A percentile compares a stretch with the other conserved stretches of the same genome.
Evolutionary conservation across 805 yeast species (phyloP).

Genomic region (Kazachstania africana): DNA sequence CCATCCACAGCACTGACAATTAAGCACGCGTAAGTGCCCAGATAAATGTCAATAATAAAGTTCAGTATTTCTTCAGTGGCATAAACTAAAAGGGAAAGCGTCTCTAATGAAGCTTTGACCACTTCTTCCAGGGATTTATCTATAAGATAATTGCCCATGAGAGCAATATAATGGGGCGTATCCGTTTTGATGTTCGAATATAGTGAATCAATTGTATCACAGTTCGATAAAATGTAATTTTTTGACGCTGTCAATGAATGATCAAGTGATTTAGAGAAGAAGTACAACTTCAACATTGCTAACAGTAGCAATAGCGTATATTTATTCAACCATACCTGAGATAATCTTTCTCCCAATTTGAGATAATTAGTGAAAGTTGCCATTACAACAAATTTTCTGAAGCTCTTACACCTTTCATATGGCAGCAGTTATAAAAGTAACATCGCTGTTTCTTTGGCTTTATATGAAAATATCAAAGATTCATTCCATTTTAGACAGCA

Average conservation of each 20-base stretch:
- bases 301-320: constrained; percentile 46
- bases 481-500: too few species aligned
- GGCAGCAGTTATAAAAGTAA: background rate
- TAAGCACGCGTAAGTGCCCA: constrained; percentile 84
- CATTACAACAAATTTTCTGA: constrained; percentile 1
- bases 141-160: constrained; percentile 42
- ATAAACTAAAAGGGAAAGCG: constrained; percentile 37
- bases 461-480: too few species aligned
- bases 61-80: constrained; percentile 48
- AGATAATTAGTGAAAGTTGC: constrained; percentile 26
- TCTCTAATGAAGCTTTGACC: constrained; percentile 33
- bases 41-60: constrained; percentile 57
- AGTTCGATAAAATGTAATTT: constrained; percentile 30
- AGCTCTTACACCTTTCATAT: background rate
- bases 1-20: constrained; percentile 64
- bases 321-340: constrained; percentile 59
- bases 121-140: constrained; percentile 36
- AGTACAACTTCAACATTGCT: constrained; percentile 44
- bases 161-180: constrained; percentile 46
- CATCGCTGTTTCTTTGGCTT: too few species aligned
- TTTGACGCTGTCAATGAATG: constrained; percentile 32
- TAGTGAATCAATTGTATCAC: constrained; percentile 35
- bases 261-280: constrained; percentile 41
- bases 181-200: constrained; percentile 27
- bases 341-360: constrained; percentile 38